Conservation (phyloP, 2,329 filamentous ascomycete genomes). For the Penicillium occitanis region DNA sequence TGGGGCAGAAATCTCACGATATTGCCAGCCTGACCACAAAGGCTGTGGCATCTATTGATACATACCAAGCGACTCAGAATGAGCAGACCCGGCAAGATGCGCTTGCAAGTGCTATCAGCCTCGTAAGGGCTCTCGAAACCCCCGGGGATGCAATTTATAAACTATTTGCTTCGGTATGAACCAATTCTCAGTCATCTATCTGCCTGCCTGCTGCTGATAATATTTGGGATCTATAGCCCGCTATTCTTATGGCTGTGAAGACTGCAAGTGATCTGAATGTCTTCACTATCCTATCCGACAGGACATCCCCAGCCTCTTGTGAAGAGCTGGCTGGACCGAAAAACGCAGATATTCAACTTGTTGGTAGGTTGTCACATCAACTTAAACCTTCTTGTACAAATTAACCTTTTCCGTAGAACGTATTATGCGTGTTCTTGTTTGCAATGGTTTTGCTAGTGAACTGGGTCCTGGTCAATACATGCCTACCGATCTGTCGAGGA, state of each 20-base stretch:
- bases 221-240: not conserved
- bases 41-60: constrained; percentile 14
- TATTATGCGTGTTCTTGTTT: constrained; percentile 39
- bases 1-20: not conserved
- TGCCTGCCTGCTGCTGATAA: not conserved
- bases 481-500: constrained; percentile 26
- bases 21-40: not conserved
- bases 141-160: constrained; percentile 27
- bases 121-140: constrained; percentile 25
- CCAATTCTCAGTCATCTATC: constrained; percentile 21
- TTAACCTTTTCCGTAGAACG: constrained; percentile 30
- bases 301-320: constrained; percentile 16
- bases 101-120: constrained; percentile 22
- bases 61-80: constrained; percentile 19
- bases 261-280: constrained; percentile 22
- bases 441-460: constrained; percentile 36
- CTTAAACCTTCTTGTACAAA: constrained; percentile 26
- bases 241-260: constrained; percentile 19
- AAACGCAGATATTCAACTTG: constrained; percentile 16
- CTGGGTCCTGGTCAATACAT: constrained; percentile 30
- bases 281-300: constrained; percentile 18
- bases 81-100: constrained; percentile 24
- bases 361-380: constrained; percentile 19
- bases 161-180: constrained; percentile 18
- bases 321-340: constrained; percentile 19